Evolutionary conservation across 768 basidiomycete genomes (phyloP), one percentile per base, ranked within the genome.

Genomic region (Tricholoma furcatifolium): DNA sequence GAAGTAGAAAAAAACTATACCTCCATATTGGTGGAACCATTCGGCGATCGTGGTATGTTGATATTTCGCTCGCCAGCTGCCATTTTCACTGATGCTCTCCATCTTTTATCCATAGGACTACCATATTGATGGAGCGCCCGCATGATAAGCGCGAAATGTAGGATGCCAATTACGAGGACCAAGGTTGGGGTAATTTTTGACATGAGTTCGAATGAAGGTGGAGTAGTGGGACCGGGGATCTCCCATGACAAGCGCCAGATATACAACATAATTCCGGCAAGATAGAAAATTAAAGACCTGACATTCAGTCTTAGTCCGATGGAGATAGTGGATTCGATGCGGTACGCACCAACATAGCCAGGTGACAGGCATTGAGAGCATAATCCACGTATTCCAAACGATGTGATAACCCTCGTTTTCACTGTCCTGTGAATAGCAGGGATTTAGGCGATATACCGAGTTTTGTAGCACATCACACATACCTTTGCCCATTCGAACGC

Each of bases 161-260:
- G 53, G 34, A 86, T 50, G 0, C 87, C 87, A n/a, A 87, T 54
- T 6, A 69, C 59, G 32, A 87, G 75, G 15, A 84, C 63, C 3
- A 60, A 60, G 0, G 87, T 80, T 48, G 88, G 70, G 1, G 67
- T 72, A 20, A 85, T 68, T n/a, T 86, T 78, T 1, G 82, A 76
- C 2, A 71, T 79, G 6, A 85, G 63, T 1, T 68, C 69, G 0
- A 79, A 74, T n/a, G n/a, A n/a, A n/a, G n/a, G n/a, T n/a, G n/a
- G n/a, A n/a, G n/a, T n/a, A n/a, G n/a, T n/a, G n/a, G n/a, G n/a
- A n/a, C n/a, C n/a, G 83, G 85, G 0, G 80, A n/a, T n/a, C n/a
- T n/a, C n/a, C n/a, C n/a, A n/a, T n/a, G n/a, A n/a, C n/a, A n/a
- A 80, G 42, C 84, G 78, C 87, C 87, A 89, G 43, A 87, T 80